These are phyloP conservation scores for Epichloe uncinata DNA, from an alignment of 2,329 filamentous ascomycete genomes.

Conservation along the genomic window DNA sequence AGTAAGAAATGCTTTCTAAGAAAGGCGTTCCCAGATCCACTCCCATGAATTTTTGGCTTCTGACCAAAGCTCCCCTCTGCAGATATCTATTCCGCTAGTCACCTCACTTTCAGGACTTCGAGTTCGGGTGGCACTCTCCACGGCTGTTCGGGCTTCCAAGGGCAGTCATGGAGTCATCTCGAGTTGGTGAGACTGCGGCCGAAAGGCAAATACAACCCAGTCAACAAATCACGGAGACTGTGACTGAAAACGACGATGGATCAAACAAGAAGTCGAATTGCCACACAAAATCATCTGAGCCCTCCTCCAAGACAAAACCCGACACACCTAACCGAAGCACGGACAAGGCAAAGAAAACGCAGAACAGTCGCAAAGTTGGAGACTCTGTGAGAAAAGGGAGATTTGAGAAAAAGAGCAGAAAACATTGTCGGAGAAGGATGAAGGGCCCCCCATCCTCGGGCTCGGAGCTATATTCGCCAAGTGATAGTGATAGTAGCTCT, in stretches of 20 bases:
- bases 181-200: background rate
- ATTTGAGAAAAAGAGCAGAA: background rate
- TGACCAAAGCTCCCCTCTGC: background rate
- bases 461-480: background rate
- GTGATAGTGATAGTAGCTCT: background rate
- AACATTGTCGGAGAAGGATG: background rate
- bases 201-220: background rate
- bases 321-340: background rate
- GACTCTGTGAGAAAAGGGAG: background rate
- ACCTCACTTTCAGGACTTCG: background rate
- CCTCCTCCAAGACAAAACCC: background rate
- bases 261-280: background rate
- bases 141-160: background rate
- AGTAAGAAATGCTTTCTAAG: background rate
- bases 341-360: background rate
- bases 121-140: background rate
- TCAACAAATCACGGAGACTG: background rate
- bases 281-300: background rate
- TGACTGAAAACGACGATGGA: background rate
- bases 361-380: background rate
- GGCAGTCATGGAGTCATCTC: constrained; percentile 1
- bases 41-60: background rate
- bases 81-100: background rate
- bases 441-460: background rate
- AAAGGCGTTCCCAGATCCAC: background rate